Conservation (phyloP, 1,284 basidiomycete genomes). For the Earliella scabrosa region DNA sequence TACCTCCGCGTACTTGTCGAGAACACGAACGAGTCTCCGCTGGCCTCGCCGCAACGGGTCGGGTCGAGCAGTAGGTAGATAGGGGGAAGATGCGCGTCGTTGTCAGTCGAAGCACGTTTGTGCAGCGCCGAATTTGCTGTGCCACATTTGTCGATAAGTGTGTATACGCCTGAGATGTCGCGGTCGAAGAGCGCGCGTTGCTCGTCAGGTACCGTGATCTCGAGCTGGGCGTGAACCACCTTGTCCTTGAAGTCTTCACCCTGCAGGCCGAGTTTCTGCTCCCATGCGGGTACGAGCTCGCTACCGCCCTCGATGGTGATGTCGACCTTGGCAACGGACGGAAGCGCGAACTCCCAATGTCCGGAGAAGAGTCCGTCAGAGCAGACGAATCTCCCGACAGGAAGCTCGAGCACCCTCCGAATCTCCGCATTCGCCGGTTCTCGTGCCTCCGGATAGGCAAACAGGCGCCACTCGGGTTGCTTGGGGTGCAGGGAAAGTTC, state of each 20-base stretch:
- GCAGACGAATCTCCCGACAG: constrained; percentile 80
- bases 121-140: constrained; percentile 90
- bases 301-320: constrained; percentile 70
- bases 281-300: constrained; percentile 84
- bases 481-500: constrained; percentile 81
- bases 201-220: constrained; percentile 60
- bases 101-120: constrained; percentile 52
- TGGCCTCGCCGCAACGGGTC: constrained; percentile 74
- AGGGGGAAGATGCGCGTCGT: constrained; percentile 56
- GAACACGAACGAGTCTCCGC: constrained; percentile 82
- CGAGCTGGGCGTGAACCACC: constrained; percentile 69
- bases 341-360: constrained; percentile 84
- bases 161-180: constrained; percentile 81
- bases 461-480: constrained; percentile 88
- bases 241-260: constrained; percentile 68
- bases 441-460: constrained; percentile 65
- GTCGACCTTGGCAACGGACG: constrained; percentile 57
- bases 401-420: constrained; percentile 72
- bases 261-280: constrained; percentile 80
- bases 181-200: constrained; percentile 69
- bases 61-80: constrained; percentile 89
- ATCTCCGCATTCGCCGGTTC: constrained; percentile 85
- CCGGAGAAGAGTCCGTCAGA: constrained; percentile 66
- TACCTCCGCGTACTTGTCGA: constrained; percentile 77
- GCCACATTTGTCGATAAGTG: constrained; percentile 85